Percentiles rank a stretch among this genome's conserved stretches.
Evolutionary conservation across 352 stramenopile genomes (phyloP).

Genomic region (Phytopythium chamaehyphon): DNA sequence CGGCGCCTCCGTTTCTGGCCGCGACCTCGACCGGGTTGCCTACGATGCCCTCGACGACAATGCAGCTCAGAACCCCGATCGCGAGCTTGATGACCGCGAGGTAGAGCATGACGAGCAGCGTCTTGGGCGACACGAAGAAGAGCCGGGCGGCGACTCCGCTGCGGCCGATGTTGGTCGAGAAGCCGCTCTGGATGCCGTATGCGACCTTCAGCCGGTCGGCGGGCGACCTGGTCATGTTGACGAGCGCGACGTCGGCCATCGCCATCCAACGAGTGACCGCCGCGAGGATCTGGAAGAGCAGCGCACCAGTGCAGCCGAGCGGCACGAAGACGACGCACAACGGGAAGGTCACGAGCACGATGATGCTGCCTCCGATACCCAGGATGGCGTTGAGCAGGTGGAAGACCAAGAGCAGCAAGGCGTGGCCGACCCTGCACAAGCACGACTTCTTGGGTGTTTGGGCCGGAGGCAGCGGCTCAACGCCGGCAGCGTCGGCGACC

Average conservation of each 20-base stretch:
- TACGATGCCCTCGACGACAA: slow-evolving; percentile 18
- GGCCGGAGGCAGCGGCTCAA: slow-evolving; percentile 4
- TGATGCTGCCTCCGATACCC: slow-evolving; percentile 14
- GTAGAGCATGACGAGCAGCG: slow-evolving; percentile 35
- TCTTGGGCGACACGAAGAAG: slow-evolving; percentile 22
- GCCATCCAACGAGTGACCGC: slow-evolving; percentile 13
- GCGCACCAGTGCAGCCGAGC: slow-evolving; percentile 18
- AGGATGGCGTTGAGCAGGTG: slow-evolving; percentile 20
- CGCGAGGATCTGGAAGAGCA: slow-evolving; percentile 28
- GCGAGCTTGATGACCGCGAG: slow-evolving; percentile 40
- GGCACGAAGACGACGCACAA: slow-evolving; percentile 21
- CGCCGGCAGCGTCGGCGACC: slow-evolving; percentile 3
- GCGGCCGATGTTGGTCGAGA: slow-evolving; percentile 20
- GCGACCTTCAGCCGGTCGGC: slow-evolving; percentile 13
- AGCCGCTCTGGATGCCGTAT: slow-evolving; percentile 17
- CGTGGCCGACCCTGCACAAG: not conserved
- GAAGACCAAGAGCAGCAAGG: slow-evolving; percentile 16
- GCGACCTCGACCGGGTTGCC: slow-evolving; percentile 33
- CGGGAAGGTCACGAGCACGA: slow-evolving; percentile 21
- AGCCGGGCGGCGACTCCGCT: slow-evolving; percentile 9
- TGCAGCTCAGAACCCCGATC: slow-evolving; percentile 24
- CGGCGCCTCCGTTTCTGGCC: slow-evolving; percentile 8
- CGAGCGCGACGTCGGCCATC: slow-evolving; percentile 16
- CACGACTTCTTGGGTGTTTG: not conserved
- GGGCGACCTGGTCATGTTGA: slow-evolving; percentile 14